Conservation (phyloP, 805 yeast genomes). For the Saccharomyces eubayanus region DNA sequence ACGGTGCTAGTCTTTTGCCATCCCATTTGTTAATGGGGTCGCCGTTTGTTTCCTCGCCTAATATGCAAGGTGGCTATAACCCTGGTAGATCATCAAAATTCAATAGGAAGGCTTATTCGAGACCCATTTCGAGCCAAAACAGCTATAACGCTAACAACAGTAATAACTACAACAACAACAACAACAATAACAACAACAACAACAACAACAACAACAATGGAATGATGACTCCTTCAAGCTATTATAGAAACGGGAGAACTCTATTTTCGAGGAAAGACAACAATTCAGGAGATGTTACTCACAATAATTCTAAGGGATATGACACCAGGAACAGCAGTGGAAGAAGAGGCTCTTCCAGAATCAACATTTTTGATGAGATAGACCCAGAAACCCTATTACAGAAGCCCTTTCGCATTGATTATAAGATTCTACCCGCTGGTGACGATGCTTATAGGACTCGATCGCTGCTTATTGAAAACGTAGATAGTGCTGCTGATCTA, state of each 20-base stretch:
- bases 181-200: conserved; percentile 1
- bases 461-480: conserved; percentile 25
- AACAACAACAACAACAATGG: background rate
- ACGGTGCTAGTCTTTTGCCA: conserved; percentile 56
- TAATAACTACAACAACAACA: background rate
- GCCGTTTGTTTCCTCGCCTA: conserved; percentile 43
- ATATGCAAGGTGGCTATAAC: conserved; percentile 8
- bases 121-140: background rate
- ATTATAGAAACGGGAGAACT: background rate
- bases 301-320: background rate
- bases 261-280: background rate
- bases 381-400: conserved; percentile 6
- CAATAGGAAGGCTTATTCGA: background rate
- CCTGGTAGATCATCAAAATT: background rate
- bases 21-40: conserved; percentile 52
- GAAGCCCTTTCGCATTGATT: conserved; percentile 16
- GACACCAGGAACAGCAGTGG: background rate
- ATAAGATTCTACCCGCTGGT: conserved; percentile 24
- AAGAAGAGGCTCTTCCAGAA: background rate
- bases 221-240: background rate
- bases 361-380: background rate
- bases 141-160: background rate
- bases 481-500: conserved; percentile 15
- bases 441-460: conserved; percentile 29
- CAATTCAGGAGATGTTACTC: background rate